Percentiles rank a stretch among this genome's conserved stretches.
phyloP scores from a whole-genome alignment of 495 filamentous ascomycete genomes.

The Talaromyces wortmannii region DNA sequence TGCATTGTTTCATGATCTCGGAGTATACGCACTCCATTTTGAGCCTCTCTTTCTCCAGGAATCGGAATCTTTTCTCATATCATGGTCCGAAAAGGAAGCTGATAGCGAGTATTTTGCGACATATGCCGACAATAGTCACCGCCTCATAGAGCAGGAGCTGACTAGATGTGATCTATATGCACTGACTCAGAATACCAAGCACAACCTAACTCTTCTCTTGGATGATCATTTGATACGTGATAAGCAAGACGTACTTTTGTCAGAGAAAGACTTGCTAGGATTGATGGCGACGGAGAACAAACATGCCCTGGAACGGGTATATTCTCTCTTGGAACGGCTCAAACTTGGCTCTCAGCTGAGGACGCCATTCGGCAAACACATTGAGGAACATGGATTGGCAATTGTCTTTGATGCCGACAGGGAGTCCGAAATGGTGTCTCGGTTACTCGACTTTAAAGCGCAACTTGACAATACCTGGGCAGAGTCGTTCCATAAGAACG shows the following conservation, averaged over 20 bases:
- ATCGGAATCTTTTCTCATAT: constrained; percentile 56
- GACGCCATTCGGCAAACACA: constrained; percentile 68
- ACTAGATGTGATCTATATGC: constrained; percentile 69
- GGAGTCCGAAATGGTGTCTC: constrained; percentile 79
- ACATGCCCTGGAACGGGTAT: constrained; percentile 65
- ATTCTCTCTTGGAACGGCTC: constrained; percentile 61
- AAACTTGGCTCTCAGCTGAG: constrained; percentile 59
- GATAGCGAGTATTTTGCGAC: constrained; percentile 49
- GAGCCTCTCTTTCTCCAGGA: constrained; percentile 64
- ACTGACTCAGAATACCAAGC: constrained; percentile 74
- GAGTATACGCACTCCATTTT: constrained; percentile 69
- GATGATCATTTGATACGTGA: constrained; percentile 59
- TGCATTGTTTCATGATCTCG: constrained; percentile 72
- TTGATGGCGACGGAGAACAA: constrained; percentile 62
- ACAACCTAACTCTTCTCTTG: constrained; percentile 62
- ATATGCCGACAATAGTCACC: constrained; percentile 62
- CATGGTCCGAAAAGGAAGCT: constrained; percentile 59
- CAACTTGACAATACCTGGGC: constrained; percentile 68
- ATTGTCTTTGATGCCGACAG: constrained; percentile 77
- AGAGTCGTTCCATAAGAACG: constrained; percentile 66
- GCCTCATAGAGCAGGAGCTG: constrained; percentile 63
- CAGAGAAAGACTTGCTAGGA: constrained; percentile 53
- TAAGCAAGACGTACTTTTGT: constrained; percentile 55
- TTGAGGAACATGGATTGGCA: constrained; percentile 61
- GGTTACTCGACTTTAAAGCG: constrained; percentile 75